phyloP scores from a whole-genome alignment of 78 protist species.

The Chrysochromulina tobinii region DNA sequence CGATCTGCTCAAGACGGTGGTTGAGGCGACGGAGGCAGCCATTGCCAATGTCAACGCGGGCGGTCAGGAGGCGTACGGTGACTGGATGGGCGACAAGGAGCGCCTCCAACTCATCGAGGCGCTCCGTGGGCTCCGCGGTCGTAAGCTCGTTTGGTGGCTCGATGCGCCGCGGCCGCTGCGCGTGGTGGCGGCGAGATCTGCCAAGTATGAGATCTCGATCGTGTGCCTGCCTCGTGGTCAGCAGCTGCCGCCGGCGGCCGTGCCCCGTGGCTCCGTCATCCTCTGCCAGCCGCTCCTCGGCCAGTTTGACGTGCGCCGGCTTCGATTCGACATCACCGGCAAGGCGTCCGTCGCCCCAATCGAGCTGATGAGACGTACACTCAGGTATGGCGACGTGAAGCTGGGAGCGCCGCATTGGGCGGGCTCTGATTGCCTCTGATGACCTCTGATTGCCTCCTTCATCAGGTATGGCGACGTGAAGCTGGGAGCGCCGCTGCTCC shows the following conservation, averaged over 20 bases:
- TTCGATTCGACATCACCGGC: neutral
- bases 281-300: neutral
- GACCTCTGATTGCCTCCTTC: no score
- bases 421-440: no score
- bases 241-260: neutral
- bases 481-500: neutral
- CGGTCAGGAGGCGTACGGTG: no score
- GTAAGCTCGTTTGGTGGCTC: slow-evolving; percentile 11
- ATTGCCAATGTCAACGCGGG: no score
- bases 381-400: neutral
- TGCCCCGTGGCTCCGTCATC: neutral
- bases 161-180: neutral
- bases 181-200: neutral
- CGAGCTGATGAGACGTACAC: neutral
- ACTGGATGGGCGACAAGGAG: no score
- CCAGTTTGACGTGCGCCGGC: neutral
- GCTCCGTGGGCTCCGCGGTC: neutral
- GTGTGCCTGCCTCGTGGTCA: neutral
- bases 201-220: neutral
- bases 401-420: no score
- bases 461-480: no score
- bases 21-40: no score
- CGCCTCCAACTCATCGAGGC: no score
- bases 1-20: no score
- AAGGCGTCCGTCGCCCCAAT: neutral